A percentile compares a stretch with the other conserved stretches of the same genome.
Conservation (phyloP, 2,329 filamentous ascomycete genomes). For the Madurella fahalii region DNA sequence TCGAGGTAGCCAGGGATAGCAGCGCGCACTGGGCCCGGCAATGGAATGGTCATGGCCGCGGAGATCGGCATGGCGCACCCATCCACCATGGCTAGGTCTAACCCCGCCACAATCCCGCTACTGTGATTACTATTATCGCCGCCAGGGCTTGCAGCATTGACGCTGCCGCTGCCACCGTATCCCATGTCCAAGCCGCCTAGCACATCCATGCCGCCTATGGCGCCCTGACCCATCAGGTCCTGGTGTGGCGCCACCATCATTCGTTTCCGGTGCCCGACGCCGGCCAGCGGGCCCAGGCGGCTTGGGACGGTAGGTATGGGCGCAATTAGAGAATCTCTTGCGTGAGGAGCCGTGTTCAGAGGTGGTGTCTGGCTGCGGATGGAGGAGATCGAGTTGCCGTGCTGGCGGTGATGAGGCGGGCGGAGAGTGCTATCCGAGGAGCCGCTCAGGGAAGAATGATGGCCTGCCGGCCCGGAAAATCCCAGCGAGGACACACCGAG, state of each 20-base stretch:
- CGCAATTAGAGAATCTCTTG: constrained; percentile 48
- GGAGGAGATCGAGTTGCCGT: constrained; percentile 37
- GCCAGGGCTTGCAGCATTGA: constrained; percentile 10
- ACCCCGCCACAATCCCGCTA: constrained; percentile 32
- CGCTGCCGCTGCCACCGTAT: constrained; percentile 13
- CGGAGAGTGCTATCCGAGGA: constrained; percentile 3
- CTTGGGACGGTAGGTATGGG: constrained; percentile 38
- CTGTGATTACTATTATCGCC: constrained; percentile 15
- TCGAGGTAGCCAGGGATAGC: constrained; percentile 49
- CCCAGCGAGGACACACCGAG: constrained; percentile 29
- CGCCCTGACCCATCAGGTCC: constrained; percentile 10
- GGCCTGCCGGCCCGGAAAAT: constrained; percentile 28
- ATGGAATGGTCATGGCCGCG: constrained; percentile 30
- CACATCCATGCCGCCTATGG: constrained; percentile 16
- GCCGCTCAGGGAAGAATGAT: constrained; percentile 5
- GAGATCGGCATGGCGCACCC: constrained; percentile 20
- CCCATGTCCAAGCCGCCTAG: constrained; percentile 16
- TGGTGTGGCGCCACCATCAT: constrained; percentile 30
- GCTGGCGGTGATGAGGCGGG: constrained; percentile 26
- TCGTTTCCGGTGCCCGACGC: constrained; percentile 40
- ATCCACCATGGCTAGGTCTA: constrained; percentile 31
- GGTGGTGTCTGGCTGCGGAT: constrained; percentile 49
- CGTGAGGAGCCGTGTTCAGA: constrained; percentile 38
- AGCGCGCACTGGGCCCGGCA: constrained; percentile 36
- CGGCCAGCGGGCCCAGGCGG: constrained; percentile 34